A percentile compares a stretch with the other conserved stretches of the same genome.
phyloP scores from a whole-genome alignment of 768 basidiomycete genomes.

The Tricholoma matsutake region DNA sequence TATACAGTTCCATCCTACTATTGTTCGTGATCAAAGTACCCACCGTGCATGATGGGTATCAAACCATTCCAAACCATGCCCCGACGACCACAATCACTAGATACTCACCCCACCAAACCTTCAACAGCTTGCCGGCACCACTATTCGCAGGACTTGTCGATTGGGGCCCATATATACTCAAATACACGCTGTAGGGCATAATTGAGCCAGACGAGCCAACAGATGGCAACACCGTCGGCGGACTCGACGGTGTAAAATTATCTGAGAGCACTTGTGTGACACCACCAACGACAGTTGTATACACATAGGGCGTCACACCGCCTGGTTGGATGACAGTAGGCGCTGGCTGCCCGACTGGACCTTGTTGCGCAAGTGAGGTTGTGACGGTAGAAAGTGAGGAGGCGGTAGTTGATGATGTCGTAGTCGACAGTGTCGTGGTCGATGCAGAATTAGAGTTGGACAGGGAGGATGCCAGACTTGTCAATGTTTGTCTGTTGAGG shows the following conservation, averaged over 20 bases:
- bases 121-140: background rate
- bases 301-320: constrained; percentile 47
- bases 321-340: constrained; percentile 36
- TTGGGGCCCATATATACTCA: constrained; percentile 25
- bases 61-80: background rate
- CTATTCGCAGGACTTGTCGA: constrained; percentile 5
- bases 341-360: constrained; percentile 57
- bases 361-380: constrained; percentile 31
- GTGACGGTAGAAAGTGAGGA: constrained; percentile 19
- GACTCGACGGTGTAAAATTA: constrained; percentile 40
- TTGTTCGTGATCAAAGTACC: too few relatives aligned
- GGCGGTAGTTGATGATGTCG: constrained; percentile 20
- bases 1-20: too few relatives aligned
- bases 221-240: constrained; percentile 23
- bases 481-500: constrained; percentile 21
- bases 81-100: background rate
- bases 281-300: constrained; percentile 45
- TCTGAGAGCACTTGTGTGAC: constrained; percentile 31
- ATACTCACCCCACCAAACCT: background rate
- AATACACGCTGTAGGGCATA: constrained; percentile 31
- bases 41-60: background rate
- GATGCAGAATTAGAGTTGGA: constrained; percentile 9
- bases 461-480: background rate
- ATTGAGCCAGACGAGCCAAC: constrained; percentile 31
- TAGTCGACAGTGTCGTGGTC: constrained; percentile 19